Evolutionary conservation across 768 basidiomycete species (phyloP).

Genomic region (Pleurotus sapidus): DNA sequence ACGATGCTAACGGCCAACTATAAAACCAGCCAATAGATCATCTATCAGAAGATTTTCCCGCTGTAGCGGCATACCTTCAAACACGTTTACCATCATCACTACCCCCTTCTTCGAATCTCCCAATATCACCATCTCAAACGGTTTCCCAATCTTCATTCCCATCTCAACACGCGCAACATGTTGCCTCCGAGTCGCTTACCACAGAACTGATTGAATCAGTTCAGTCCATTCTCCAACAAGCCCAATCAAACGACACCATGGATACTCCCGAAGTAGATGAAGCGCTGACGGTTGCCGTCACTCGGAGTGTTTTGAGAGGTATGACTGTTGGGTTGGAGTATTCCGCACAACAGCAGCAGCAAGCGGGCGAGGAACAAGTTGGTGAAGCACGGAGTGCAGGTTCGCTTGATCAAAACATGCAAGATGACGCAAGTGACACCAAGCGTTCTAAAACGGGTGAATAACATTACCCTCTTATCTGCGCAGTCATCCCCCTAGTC

Average conservation of each 20-base stretch:
- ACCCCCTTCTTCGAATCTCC: slow-evolving; percentile 16
- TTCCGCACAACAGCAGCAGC: slow-evolving; percentile 20
- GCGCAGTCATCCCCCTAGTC: not conserved
- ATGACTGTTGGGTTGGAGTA: slow-evolving; percentile 60
- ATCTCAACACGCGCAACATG: slow-evolving; percentile 68
- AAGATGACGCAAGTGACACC: not conserved
- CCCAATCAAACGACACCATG: slow-evolving; percentile 44
- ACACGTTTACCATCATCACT: slow-evolving; percentile 24
- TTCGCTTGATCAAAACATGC: not conserved
- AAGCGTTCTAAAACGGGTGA: not conserved
- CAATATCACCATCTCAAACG: slow-evolving; percentile 10
- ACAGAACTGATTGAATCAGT: slow-evolving; percentile 62
- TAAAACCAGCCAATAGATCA: slow-evolving; percentile 61
- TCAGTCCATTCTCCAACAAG: slow-evolving; percentile 58
- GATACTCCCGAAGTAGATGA: slow-evolving; percentile 60
- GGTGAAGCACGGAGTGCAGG: not conserved
- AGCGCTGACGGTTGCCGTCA: slow-evolving; percentile 60
- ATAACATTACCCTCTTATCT: not conserved
- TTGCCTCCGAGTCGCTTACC: slow-evolving; percentile 68
- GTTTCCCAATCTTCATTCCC: slow-evolving; percentile 21
- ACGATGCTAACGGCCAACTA: slow-evolving; percentile 6
- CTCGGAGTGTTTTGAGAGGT: slow-evolving; percentile 64
- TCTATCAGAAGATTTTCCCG: slow-evolving; percentile 68
- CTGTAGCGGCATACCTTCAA: slow-evolving; percentile 61
- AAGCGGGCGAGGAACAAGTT: slow-evolving; percentile 14